Percentiles rank a stretch among this genome's conserved stretches.
Evolutionary conservation across 2,329 filamentous ascomycete genomes (phyloP).

Genomic region (Juglanconis oblonga): DNA sequence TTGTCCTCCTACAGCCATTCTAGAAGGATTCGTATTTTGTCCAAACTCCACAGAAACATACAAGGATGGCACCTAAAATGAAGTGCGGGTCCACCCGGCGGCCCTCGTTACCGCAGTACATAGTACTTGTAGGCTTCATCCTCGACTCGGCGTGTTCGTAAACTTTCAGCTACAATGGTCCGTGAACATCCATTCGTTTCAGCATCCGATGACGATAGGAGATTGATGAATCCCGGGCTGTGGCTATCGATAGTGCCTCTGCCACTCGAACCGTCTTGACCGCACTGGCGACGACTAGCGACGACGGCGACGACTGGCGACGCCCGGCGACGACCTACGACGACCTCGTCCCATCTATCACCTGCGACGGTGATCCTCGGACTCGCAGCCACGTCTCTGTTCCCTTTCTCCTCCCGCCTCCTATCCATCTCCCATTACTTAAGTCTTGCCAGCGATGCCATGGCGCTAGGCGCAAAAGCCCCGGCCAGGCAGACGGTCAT

Average conservation of each 20-base stretch:
- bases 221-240: background rate
- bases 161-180: background rate
- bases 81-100: background rate
- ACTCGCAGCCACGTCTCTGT: background rate
- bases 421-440: background rate
- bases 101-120: background rate
- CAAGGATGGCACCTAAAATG: background rate
- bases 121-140: background rate
- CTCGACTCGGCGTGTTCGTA: background rate
- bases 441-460: slow-evolving; percentile 8
- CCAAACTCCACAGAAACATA: background rate
- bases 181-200: background rate
- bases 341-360: background rate
- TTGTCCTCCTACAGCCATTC: no score
- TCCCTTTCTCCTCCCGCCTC: background rate
- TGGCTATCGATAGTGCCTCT: background rate
- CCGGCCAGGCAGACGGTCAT: slow-evolving; percentile 17
- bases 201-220: background rate
- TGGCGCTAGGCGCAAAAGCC: slow-evolving; percentile 15
- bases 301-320: background rate
- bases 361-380: background rate
- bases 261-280: background rate
- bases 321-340: background rate
- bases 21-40: no score
- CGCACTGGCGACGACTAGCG: background rate